Evolutionary conservation across 352 stramenopile species (phyloP).

Genomic region (Pythium folliculosum): DNA sequence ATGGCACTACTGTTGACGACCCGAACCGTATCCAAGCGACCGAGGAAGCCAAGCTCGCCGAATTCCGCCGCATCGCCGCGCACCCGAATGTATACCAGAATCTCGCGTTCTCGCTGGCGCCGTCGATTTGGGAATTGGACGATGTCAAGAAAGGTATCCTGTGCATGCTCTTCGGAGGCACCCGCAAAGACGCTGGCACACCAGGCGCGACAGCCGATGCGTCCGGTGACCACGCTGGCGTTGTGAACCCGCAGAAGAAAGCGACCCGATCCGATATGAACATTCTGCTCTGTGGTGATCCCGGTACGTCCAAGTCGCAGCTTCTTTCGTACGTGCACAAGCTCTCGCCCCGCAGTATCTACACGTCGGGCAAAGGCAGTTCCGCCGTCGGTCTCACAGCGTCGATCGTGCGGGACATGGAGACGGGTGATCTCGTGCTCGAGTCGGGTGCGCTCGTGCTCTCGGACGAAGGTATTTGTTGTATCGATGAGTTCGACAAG

Average conservation of each 20-base stretch:
- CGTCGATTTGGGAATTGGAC: conserved; percentile 94
- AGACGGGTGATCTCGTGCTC: conserved; percentile 97
- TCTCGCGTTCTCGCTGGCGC: conserved; percentile 75
- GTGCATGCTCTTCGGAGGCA: conserved; percentile 99
- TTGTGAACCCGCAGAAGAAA: conserved; percentile 32
- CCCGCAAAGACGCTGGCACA: conserved; percentile 65
- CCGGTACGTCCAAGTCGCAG: conserved; percentile 98
- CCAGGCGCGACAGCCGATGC: conserved; percentile 34
- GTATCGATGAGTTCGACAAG: conserved; percentile 99
- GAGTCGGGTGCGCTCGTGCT: conserved; percentile 99
- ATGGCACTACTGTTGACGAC: conserved; percentile 30
- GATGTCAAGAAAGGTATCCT: conserved; percentile 99
- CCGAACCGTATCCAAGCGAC: conserved; percentile 53
- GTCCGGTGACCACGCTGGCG: conserved; percentile 28
- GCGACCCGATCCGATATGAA: conserved; percentile 97
- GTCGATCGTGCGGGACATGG: conserved; percentile 95
- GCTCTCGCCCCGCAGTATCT: conserved; percentile 96
- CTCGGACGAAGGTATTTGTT: conserved; percentile 98
- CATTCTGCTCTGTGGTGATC: conserved; percentile 97
- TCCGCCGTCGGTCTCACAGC: conserved; percentile 98
- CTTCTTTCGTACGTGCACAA: conserved; percentile 97
- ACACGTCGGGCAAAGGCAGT: conserved; percentile 98
- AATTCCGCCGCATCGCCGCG: conserved; percentile 74
- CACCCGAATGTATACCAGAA: conserved; percentile 85
- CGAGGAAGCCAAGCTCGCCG: conserved; percentile 56